Evolutionary conservation across 257 asterid species (phyloP).

Genomic region (Gentiana dahurica): DNA sequence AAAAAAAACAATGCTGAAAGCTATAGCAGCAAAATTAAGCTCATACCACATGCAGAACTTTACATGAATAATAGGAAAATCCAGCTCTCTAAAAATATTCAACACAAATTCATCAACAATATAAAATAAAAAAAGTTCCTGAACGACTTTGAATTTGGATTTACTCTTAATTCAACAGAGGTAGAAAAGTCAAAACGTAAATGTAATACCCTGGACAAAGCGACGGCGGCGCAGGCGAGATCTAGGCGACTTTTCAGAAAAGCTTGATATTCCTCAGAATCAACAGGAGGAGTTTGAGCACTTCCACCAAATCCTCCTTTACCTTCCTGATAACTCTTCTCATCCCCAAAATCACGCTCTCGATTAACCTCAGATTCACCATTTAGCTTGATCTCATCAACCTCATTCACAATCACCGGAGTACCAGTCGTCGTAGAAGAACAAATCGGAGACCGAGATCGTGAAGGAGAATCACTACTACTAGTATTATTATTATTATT

Average conservation of each 20-base stretch:
- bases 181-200: neutral
- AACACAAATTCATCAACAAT: no score
- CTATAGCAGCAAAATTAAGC: no score
- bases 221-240: constrained; percentile 91
- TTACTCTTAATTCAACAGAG: no score
- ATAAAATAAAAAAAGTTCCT: no score
- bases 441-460: constrained; percentile 12
- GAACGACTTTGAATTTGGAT: no score
- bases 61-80: no score
- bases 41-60: no score
- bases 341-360: neutral
- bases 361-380: constrained; percentile 3
- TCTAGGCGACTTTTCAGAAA: constrained; percentile 68
- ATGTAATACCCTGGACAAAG: constrained; percentile 50
- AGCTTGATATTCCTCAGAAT: constrained; percentile 61
- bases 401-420: constrained; percentile 17
- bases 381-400: neutral
- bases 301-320: constrained; percentile 5
- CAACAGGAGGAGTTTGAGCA: constrained; percentile 29
- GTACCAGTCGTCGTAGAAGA: constrained; percentile 1
- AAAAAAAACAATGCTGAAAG: neutral
- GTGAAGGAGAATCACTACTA: no score
- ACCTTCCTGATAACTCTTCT: neutral
- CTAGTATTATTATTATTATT: no score
- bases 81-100: no score